phyloP scores from a whole-genome alignment of 2,329 filamentous ascomycete genomes.

The Trematosphaeria pertusa region DNA sequence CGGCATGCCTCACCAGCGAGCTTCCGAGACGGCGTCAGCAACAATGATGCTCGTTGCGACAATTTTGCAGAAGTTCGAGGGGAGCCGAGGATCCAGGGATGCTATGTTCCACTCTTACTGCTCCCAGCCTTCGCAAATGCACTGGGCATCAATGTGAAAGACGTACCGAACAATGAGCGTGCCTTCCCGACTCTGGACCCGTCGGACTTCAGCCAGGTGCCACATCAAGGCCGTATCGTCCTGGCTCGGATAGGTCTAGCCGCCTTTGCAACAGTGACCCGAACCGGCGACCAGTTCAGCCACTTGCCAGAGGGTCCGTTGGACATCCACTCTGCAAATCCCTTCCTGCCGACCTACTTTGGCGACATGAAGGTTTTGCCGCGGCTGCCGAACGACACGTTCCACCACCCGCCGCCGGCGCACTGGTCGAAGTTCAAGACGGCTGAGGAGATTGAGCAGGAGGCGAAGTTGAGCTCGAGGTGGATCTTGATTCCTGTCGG shows the following conservation, averaged over 20 bases:
- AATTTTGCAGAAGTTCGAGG: constrained; percentile 28
- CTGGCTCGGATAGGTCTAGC: constrained; percentile 20
- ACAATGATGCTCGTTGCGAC: constrained; percentile 12
- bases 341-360: constrained; percentile 23
- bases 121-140: constrained; percentile 10
- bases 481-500: constrained; percentile 1
- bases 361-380: constrained; percentile 24
- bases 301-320: constrained; percentile 6
- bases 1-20: constrained; percentile 9
- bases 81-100: constrained; percentile 21
- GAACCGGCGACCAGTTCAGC: constrained; percentile 17
- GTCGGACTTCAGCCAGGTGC: constrained; percentile 26
- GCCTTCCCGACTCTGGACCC: constrained; percentile 10
- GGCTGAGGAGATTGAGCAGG: constrained; percentile 13
- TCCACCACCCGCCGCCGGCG: constrained; percentile 9
- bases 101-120: constrained; percentile 18
- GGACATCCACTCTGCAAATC: constrained; percentile 1
- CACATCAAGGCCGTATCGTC: constrained; percentile 11
- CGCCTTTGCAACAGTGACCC: constrained; percentile 20
- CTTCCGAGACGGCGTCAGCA: constrained; percentile 6
- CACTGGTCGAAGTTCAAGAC: constrained; percentile 26
- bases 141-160: constrained; percentile 7
- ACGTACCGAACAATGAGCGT: neutral
- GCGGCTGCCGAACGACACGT: neutral
- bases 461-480: constrained; percentile 4